These are phyloP conservation scores for Zangia roseola DNA, from an alignment of 768 basidiomycete genomes.

Conservation along the genomic window DNA sequence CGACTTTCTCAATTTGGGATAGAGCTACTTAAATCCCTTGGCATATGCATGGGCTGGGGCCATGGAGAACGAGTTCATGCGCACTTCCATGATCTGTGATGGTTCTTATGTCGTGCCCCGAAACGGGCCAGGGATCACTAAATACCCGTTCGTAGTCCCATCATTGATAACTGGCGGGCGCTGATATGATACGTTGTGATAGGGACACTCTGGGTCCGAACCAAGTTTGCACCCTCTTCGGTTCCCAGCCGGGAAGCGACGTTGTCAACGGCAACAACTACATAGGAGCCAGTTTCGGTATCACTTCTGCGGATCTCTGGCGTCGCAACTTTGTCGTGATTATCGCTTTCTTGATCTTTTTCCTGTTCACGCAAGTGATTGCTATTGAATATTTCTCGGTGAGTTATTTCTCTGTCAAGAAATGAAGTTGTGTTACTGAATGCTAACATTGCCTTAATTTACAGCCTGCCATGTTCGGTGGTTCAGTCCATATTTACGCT, in stretches of 20 bases:
- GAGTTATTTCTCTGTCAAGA: constrained; percentile 16
- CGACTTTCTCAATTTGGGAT: constrained; percentile 7
- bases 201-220: constrained; percentile 57
- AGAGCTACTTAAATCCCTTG: constrained; percentile 79
- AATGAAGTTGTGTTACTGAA: not conserved
- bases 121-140: constrained; percentile 51
- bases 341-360: constrained; percentile 66
- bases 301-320: constrained; percentile 57
- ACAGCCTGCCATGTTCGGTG: constrained; percentile 32
- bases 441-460: constrained; percentile 1
- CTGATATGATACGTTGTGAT: constrained; percentile 20
- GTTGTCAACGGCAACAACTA: constrained; percentile 61
- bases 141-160: constrained; percentile 57
- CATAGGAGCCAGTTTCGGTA: constrained; percentile 51
- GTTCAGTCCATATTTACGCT: constrained; percentile 57
- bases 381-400: constrained; percentile 67
- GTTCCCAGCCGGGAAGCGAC: constrained; percentile 55
- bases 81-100: constrained; percentile 61
- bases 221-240: constrained; percentile 77
- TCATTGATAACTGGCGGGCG: not conserved
- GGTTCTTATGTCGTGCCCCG: constrained; percentile 65
- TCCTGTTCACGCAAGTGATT: constrained; percentile 66
- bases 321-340: constrained; percentile 68
- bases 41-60: constrained; percentile 72
- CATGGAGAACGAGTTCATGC: constrained; percentile 87